Evolutionary conservation across 2,329 filamentous ascomycete species (phyloP), one percentile per base, ranked within the genome.

Genomic region (Ceratocystis alfenasii): DNA sequence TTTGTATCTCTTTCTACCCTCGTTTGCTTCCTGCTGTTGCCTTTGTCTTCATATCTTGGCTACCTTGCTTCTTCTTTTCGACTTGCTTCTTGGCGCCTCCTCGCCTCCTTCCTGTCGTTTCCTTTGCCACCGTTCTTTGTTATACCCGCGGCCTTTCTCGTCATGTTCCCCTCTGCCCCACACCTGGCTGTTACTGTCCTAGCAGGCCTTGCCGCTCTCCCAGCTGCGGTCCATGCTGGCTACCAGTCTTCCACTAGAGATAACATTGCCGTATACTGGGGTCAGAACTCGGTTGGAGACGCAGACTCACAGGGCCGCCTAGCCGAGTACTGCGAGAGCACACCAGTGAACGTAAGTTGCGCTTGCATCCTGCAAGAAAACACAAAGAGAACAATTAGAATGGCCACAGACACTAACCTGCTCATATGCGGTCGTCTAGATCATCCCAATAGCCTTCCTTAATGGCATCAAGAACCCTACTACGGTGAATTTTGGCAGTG

Each of bases 241-340:
- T 80, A 83, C 69, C 74, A 79, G 68, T 68, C 80, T 3, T 71
- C 71, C 1, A 70, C 71, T 1, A 70, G 72, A 1, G 76, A 73
- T 62, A 88, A 87, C 70, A 72, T 88, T 65, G 84, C 81, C 30
- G 77, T 87, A 1, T 89, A 89, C 73, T 89, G 86, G 86, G 86
- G 85, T 76, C 74, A 70, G 74, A 65, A 65, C 46, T 57, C 64
- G 25, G 76, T 76, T 2, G 74, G 71, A 20, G 78, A 78, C 2
- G 69, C 74, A 6, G 69, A 75, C 20, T 76, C 78, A 1, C 85
- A 88, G 72, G 75, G 82, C 69, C 76, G 81, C 3, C 75, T 88
- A 3, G 76, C 78, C 1, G 73, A 78, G 64, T 88, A 87, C 73
- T 87, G 84, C 71, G 73, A 79, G 65, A 80, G 81, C 69, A 73